Evolutionary conservation across 345 rosid species (phyloP), one percentile per base, ranked within the genome.

Genomic region (Balakata baccata): DNA sequence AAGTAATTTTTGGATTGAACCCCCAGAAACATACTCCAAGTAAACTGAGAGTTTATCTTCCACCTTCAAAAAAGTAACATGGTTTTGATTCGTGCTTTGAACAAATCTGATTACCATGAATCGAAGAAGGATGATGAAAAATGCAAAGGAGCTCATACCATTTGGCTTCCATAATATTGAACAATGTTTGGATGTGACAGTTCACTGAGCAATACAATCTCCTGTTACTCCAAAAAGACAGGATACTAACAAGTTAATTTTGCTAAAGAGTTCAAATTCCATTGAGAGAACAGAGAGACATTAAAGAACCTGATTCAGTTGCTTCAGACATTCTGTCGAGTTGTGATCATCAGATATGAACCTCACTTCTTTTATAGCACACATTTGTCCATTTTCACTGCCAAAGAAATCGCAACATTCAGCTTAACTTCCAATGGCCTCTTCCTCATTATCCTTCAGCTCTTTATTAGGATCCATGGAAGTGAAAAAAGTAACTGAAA

Each of bases 281-380:
- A 1, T 12, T 6, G 18, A 11, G 7, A 10, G 18, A 3, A 34
- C 7, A 43, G 7, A 43, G 47, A 43, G 10, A 6, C 5, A 43
- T 7, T 6, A 59, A 12, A 29, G 56, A 59, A 89, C 98, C 97
- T 90, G 97, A 77, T 90, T 92, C 73, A 94, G 84, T 77, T 94
- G 98, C 86, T 84, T 94, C 66, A 89, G 88, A 83, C 92, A 75
- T 84, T 94, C 98, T 79, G 80, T 92, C 41, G 92, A 92, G 22
- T 86, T 72, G 78, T 82, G 87, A 80, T 94, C 97, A 70, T 92
- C 98, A 22, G 86, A 83, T 79, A 88, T 82, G 76, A 90, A 86
- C 79, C 70, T 85, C 64, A 92, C 98, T 89, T 94, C 98, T 79
- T 94, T 94, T 71, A 94, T 90, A 6, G 98, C 98, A 81, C 97